phyloP scores from a whole-genome alignment of 108 stramenopile genomes.

The Fistulifera pelliculosa region DNA sequence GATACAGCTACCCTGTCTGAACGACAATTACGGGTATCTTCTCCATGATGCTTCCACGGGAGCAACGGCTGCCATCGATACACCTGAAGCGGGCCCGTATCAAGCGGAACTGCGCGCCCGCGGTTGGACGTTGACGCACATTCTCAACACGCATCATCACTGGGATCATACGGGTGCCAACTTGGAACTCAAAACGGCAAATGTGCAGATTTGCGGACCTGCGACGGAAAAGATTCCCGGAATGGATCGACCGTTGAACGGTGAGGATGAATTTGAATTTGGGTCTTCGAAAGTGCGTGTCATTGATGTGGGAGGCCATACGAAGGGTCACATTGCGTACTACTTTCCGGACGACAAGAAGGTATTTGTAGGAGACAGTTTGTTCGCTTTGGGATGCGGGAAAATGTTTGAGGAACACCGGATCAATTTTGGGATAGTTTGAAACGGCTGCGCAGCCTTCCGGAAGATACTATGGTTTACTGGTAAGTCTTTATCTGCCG shows the following conservation, averaged over 20 bases:
- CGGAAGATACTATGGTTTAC: conserved; percentile 69
- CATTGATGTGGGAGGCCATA: conserved; percentile 81
- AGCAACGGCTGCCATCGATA: conserved; percentile 73
- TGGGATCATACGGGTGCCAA: conserved; percentile 76
- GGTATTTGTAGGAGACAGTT: conserved; percentile 70
- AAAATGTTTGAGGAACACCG: conserved; percentile 85
- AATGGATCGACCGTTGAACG: conserved; percentile 40
- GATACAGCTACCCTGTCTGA: conserved; percentile 57
- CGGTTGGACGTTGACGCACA: conserved; percentile 74
- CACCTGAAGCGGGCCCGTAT: conserved; percentile 53
- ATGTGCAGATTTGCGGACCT: conserved; percentile 54
- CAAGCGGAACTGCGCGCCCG: conserved; percentile 40
- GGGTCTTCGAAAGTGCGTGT: conserved; percentile 38
- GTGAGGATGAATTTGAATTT: conserved; percentile 49
- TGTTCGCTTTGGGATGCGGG: conserved; percentile 82
- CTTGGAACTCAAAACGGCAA: conserved; percentile 38
- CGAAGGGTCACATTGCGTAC: conserved; percentile 71
- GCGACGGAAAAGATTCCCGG: conserved; percentile 60
- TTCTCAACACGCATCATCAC: conserved; percentile 73
- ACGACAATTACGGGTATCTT: conserved; percentile 71
- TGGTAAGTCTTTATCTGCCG: conserved; percentile 28
- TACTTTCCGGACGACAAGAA: conserved; percentile 56
- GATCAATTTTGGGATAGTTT: conserved; percentile 61
- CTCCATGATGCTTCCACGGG: conserved; percentile 58
- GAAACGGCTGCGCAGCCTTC: conserved; percentile 46